A percentile compares a stretch with the other conserved stretches of the same genome.
These are phyloP conservation scores for Chytriomyces sp. DNA, from an alignment of 192 early-diverging fungal genomes.

Conservation along the genomic window DNA sequence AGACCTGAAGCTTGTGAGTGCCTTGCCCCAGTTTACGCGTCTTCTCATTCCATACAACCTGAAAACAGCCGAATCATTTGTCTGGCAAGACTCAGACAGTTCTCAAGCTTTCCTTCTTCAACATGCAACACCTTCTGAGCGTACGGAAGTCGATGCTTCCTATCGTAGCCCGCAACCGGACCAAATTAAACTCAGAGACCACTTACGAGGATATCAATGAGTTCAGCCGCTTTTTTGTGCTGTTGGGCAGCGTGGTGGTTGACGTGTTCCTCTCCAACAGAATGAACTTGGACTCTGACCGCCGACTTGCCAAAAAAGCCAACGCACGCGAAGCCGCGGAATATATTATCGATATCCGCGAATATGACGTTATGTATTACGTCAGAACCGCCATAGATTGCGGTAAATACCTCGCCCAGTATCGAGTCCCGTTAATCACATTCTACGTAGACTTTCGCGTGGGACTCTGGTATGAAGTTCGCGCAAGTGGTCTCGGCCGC, in stretches of 20 bases:
- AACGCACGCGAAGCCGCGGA: constrained; percentile 59
- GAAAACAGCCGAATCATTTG: constrained; percentile 79
- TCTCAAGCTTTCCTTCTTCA: constrained; percentile 82
- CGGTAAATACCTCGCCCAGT: constrained; percentile 45
- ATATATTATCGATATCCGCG: constrained; percentile 86
- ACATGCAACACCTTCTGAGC: constrained; percentile 75
- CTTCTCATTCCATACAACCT: not conserved
- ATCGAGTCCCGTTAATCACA: not conserved
- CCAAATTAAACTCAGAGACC: constrained; percentile 57
- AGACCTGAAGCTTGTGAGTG: constrained; percentile 76
- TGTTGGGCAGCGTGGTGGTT: not conserved
- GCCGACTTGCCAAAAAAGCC: constrained; percentile 45
- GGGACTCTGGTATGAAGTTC: constrained; percentile 91
- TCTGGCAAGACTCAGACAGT: constrained; percentile 68
- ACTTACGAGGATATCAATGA: constrained; percentile 74
- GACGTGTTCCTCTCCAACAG: not conserved
- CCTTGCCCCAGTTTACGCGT: not conserved
- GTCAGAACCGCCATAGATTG: constrained; percentile 91
- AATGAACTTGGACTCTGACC: constrained; percentile 22
- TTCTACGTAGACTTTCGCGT: constrained; percentile 77
- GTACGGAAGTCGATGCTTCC: constrained; percentile 77
- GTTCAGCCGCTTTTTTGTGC: constrained; percentile 31
- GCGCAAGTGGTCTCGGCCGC: constrained; percentile 50
- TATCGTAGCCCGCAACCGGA: constrained; percentile 69
- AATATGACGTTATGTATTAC: constrained; percentile 97